Evolutionary conservation across 805 yeast species (phyloP), one percentile per base, ranked within the genome.

Genomic region (Candida suzukii): DNA sequence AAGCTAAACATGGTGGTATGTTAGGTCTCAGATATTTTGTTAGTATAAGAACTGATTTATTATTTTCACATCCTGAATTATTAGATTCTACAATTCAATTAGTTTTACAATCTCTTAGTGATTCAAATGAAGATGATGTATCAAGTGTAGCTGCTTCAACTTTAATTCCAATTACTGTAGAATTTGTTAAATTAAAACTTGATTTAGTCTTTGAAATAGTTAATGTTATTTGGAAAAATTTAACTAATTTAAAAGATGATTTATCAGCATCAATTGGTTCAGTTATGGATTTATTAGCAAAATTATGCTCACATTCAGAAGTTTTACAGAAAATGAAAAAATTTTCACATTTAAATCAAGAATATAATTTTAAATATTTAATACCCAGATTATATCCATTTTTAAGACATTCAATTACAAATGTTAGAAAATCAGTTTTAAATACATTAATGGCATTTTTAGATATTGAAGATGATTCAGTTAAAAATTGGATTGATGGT

Each of bases 1-100:
- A 95, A 58, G 98, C 96, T 3, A 85, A 93, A 44, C 99, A 93
- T 67, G 99, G 98, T 51, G 99, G 98, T 38, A 80, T 93, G 81
- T 73, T 93, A 12, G 99, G 98, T 0, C 68, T 93, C 40, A 71
- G 95, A 40, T 93, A 93, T 61, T 81, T 93, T 51, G 99, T 91
- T 11, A 83, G 95, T 45, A 88, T 91, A 3, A 73, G 95, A 51
- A 79, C 88, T 0, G 93, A 85, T 47, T 72, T 88, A n/a, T 66
- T 91, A 19, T 67, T 82, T 26, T 60, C 70, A 12, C 73, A 76
- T 40, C 71, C 78, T 2, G 70, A 77, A 14, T 58, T 80, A 26
- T 67, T 93, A 28, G 83, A 83, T 45, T 74, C 75, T 40, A 88
- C 90, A 1, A 80, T 90, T 3, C 71, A 78, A 34, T 85, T 93